Conservation (phyloP, 169 alveolate species). For the Babesia ovata region DNA sequence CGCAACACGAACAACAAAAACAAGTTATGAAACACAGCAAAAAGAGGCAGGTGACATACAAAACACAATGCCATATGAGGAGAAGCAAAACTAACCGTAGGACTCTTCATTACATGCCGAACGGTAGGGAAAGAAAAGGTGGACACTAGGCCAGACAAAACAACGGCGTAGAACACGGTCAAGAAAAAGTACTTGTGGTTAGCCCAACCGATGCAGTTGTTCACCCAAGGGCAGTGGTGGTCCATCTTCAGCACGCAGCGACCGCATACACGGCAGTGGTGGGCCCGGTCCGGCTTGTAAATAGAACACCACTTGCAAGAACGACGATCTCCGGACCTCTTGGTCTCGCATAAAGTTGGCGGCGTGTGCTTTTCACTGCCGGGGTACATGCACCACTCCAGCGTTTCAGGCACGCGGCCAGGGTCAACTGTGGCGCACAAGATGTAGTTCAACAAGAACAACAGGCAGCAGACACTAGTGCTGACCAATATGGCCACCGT, state of each 20-base stretch:
- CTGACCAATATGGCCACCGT: constrained; percentile 31
- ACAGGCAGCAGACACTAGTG: constrained; percentile 60
- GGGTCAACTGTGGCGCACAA: constrained; percentile 81
- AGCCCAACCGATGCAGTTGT: constrained; percentile 87
- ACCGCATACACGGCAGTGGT: constrained; percentile 83
- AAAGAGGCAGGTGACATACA: not conserved
- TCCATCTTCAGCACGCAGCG: constrained; percentile 88
- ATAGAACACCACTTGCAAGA: constrained; percentile 79
- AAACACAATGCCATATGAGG: not conserved
- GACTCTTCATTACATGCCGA: constrained; percentile 18
- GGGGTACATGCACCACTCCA: constrained; percentile 78
- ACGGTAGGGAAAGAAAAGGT: constrained; percentile 73
- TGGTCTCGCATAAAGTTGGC: constrained; percentile 68
- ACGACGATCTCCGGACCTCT: constrained; percentile 75
- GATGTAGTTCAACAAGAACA: constrained; percentile 78
- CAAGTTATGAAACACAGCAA: not conserved
- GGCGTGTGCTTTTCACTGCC: constrained; percentile 24
- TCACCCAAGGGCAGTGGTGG: constrained; percentile 91
- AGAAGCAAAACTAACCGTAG: constrained; percentile 18
- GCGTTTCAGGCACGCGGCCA: constrained; percentile 83
- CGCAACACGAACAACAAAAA: not conserved
- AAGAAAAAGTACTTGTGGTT: constrained; percentile 86
- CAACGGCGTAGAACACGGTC: constrained; percentile 77
- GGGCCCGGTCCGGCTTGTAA: constrained; percentile 81
- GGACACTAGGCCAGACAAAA: constrained; percentile 71